Conservation (phyloP, 495 filamentous ascomycete species). For the Penicillium paradoxum region DNA sequence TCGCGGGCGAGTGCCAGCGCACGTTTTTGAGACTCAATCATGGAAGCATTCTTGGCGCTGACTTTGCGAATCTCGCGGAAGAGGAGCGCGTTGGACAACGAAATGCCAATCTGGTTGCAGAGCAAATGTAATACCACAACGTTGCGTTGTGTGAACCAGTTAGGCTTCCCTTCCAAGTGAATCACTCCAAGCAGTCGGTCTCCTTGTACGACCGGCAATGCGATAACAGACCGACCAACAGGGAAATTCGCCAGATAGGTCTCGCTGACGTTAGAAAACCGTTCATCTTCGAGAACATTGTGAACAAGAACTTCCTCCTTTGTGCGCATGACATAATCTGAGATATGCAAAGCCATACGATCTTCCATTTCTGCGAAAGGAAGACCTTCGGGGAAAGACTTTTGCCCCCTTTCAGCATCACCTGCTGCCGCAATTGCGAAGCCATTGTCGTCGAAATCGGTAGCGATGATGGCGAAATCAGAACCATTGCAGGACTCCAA, state of each 20-base stretch:
- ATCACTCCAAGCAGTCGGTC: slow-evolving; percentile 74
- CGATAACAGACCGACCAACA: slow-evolving; percentile 71
- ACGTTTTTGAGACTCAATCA: slow-evolving; percentile 82
- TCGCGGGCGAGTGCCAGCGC: slow-evolving; percentile 74
- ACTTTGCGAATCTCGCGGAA: slow-evolving; percentile 79
- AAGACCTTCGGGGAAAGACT: slow-evolving; percentile 53
- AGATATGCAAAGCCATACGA: slow-evolving; percentile 71
- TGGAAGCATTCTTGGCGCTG: slow-evolving; percentile 73
- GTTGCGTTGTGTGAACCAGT: slow-evolving; percentile 84
- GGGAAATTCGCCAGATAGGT: slow-evolving; percentile 64
- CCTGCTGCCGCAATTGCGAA: slow-evolving; percentile 79
- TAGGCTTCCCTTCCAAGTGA: slow-evolving; percentile 79
- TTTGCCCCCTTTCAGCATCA: slow-evolving; percentile 58
- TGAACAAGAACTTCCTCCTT: slow-evolving; percentile 78
- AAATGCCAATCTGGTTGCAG: slow-evolving; percentile 85
- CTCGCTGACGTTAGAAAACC: slow-evolving; percentile 77
- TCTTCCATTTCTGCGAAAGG: slow-evolving; percentile 59
- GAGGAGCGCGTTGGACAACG: slow-evolving; percentile 78
- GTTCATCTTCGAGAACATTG: slow-evolving; percentile 77
- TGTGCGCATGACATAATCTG: slow-evolving; percentile 78
- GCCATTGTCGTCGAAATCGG: slow-evolving; percentile 62
- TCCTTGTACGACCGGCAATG: slow-evolving; percentile 78
- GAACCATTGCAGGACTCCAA: slow-evolving; percentile 79
- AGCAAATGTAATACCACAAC: slow-evolving; percentile 79
- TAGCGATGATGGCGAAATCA: slow-evolving; percentile 72